Evolutionary conservation across 176 grass and related monocot genomes (phyloP).

Genomic region (Eleusine indica): DNA sequence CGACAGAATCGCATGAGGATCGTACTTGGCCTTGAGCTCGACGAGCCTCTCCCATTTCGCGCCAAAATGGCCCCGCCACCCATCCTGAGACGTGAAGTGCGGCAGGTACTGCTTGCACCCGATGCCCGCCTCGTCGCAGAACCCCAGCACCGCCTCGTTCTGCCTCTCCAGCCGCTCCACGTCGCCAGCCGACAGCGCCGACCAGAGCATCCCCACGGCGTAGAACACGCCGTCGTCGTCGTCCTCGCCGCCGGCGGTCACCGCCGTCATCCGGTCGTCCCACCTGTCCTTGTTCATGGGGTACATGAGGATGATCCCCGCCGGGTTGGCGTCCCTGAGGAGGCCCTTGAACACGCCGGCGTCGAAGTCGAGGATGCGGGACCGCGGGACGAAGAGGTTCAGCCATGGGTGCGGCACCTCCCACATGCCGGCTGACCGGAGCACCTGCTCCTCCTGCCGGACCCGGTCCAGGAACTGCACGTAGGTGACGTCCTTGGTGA

Average conservation of each 20-base stretch:
- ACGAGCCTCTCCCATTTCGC: constrained; percentile 44
- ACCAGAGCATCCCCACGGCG: constrained; percentile 40
- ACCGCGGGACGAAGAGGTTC: constrained; percentile 63
- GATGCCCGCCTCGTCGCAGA: constrained; percentile 27
- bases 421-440: constrained; percentile 43
- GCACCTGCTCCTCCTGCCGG: constrained; percentile 34
- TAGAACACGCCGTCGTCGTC: constrained; percentile 60
- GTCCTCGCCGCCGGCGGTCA: not conserved
- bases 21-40: constrained; percentile 53
- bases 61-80: constrained; percentile 50
- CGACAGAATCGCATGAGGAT: constrained; percentile 45
- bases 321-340: constrained; percentile 33
- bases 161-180: constrained; percentile 21
- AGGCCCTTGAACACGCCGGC: constrained; percentile 47
- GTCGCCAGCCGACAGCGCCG: constrained; percentile 2
- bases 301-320: constrained; percentile 60
- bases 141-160: constrained; percentile 41
- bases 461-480: constrained; percentile 58
- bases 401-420: constrained; percentile 71
- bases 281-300: constrained; percentile 55
- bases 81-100: constrained; percentile 24
- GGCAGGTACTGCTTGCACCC: constrained; percentile 54
- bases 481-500: constrained; percentile 46
- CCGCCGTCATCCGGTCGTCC: constrained; percentile 46
- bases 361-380: constrained; percentile 59